These are phyloP conservation scores for Colletotrichum sublineola DNA, from an alignment of 2,329 filamentous ascomycete species.

Conservation along the genomic window DNA sequence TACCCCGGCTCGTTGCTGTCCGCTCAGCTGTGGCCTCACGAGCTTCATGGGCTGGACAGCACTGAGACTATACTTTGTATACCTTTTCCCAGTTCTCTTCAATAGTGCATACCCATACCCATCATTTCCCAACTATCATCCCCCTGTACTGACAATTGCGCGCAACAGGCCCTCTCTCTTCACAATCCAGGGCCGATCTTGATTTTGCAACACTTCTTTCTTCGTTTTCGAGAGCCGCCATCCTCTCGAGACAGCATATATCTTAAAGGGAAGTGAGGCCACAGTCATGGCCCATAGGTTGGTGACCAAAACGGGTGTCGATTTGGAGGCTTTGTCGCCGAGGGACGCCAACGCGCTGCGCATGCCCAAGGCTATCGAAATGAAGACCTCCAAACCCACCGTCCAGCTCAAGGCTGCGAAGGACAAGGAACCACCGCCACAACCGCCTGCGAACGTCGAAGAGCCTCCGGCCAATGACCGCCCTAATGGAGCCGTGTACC, in stretches of 20 bases:
- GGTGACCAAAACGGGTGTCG: slow-evolving; percentile 63
- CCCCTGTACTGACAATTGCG: slow-evolving; percentile 22
- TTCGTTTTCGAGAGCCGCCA: slow-evolving; percentile 8
- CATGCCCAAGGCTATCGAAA: slow-evolving; percentile 60
- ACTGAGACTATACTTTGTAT: background rate
- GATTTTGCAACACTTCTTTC: background rate
- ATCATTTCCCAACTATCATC: background rate
- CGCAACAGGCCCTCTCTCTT: slow-evolving; percentile 21
- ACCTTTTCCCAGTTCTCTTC: background rate
- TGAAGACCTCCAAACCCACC: slow-evolving; percentile 60
- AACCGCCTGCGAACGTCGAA: slow-evolving; percentile 70
- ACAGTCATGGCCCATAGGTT: slow-evolving; percentile 62
- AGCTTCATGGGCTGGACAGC: background rate
- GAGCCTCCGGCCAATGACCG: slow-evolving; percentile 78
- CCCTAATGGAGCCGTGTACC: slow-evolving; percentile 78
- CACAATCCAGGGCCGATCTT: slow-evolving; percentile 19
- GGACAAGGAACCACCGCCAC: slow-evolving; percentile 76
- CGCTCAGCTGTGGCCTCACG: slow-evolving; percentile 2
- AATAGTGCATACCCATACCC: background rate
- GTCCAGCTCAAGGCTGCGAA: slow-evolving; percentile 68
- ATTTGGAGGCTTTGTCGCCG: slow-evolving; percentile 75
- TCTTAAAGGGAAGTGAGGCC: slow-evolving; percentile 12
- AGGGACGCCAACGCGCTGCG: slow-evolving; percentile 74
- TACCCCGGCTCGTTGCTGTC: slow-evolving; percentile 6
- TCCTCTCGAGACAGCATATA: slow-evolving; percentile 24